Conservation (phyloP, 2,329 filamentous ascomycete genomes). For the Pseudogymnoascus sp. region DNA sequence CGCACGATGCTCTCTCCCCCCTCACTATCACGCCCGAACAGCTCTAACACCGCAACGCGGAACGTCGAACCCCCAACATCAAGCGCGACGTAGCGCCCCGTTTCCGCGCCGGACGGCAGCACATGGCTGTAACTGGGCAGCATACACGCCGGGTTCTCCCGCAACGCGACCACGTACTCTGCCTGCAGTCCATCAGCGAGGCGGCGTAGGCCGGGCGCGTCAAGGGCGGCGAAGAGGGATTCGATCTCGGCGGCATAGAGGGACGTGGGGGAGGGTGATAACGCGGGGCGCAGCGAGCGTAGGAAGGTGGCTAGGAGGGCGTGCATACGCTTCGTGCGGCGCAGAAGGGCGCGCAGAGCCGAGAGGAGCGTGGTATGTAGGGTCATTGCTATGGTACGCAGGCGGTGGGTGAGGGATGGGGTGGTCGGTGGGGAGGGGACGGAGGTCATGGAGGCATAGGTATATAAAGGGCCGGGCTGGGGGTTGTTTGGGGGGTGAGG, state of each 20-base stretch:
- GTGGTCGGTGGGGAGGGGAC: not conserved
- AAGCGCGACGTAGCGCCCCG: slow-evolving; percentile 51
- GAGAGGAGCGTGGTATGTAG: not conserved
- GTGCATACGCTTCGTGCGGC: not conserved
- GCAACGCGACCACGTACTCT: slow-evolving; percentile 47
- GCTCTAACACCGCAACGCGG: slow-evolving; percentile 54
- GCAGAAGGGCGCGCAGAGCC: not conserved
- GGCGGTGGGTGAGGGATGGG: not conserved
- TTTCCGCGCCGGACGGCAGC: slow-evolving; percentile 52
- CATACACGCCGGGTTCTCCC: slow-evolving; percentile 50
- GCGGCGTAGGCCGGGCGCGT: slow-evolving; percentile 35
- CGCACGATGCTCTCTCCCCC: slow-evolving; percentile 43
- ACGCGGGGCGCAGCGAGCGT: not conserved
- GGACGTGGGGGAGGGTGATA: not conserved
- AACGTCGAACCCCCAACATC: slow-evolving; percentile 65
- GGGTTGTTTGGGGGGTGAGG: not conserved
- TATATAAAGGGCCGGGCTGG: not conserved
- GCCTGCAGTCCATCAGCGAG: slow-evolving; percentile 44
- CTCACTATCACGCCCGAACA: slow-evolving; percentile 38
- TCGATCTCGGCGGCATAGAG: not conserved
- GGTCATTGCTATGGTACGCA: not conserved
- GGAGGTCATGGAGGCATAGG: not conserved
- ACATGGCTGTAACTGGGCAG: slow-evolving; percentile 58
- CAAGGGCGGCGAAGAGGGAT: slow-evolving; percentile 12
- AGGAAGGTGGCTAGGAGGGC: not conserved